A percentile compares a stretch with the other conserved stretches of the same genome.
Evolutionary conservation across 1,284 basidiomycete species (phyloP).

Genomic region (Irpex sp.): DNA sequence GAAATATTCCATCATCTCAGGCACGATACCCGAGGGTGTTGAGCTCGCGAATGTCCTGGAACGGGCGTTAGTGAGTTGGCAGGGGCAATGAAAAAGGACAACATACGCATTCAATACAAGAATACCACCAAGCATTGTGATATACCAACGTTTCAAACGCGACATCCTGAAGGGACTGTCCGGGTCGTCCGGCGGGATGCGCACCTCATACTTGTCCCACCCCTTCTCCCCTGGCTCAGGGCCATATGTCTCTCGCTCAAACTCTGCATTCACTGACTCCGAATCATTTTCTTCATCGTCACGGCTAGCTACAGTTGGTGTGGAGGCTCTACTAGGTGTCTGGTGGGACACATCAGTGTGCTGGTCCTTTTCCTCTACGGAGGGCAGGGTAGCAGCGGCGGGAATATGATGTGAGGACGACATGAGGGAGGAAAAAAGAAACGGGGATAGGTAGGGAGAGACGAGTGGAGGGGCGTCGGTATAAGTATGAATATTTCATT

Average conservation of each 20-base stretch:
- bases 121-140: slow-evolving; percentile 57
- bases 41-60: slow-evolving; percentile 60
- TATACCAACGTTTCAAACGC: slow-evolving; percentile 52
- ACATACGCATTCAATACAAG: slow-evolving; percentile 68
- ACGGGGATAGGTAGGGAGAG: background rate
- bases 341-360: background rate
- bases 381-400: background rate
- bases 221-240: slow-evolving; percentile 25
- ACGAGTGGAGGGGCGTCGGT: background rate
- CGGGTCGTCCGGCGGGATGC: slow-evolving; percentile 34
- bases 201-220: slow-evolving; percentile 36
- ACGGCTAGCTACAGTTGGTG: background rate
- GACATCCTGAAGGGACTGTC: slow-evolving; percentile 60
- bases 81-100: no score
- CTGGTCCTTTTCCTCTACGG: background rate
- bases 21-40: slow-evolving; percentile 46
- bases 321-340: background rate
- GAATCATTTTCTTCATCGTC: slow-evolving; percentile 12
- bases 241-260: slow-evolving; percentile 24
- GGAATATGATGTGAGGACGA: background rate
- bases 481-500: background rate
- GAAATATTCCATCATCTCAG: slow-evolving; percentile 48
- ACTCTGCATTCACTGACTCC: slow-evolving; percentile 26
- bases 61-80: slow-evolving; percentile 2
- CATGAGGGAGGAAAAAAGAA: background rate